Base-by-base conservation (phyloP, 164 flowering plant species). In the Kalanchoe fedtschenkoi region DNA sequence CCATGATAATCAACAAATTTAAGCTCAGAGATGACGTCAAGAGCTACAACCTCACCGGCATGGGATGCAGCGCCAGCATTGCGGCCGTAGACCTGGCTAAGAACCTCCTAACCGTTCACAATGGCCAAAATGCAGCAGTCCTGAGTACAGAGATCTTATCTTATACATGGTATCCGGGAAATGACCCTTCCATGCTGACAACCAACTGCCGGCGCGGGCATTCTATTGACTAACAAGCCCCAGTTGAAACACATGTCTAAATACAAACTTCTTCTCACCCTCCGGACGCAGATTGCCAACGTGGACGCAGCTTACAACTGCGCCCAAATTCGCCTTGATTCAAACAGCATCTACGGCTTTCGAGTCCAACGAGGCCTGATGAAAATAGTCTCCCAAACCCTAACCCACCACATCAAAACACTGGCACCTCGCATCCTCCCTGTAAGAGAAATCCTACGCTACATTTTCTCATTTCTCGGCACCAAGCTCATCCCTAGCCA, bases 41-140 rank as follows among this genome's bases (percentile, higher is more conserved):
- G 39, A 66, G 65, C 53, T 79, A 74, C 37, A 72, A 68, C 47
- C 71, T 79, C 61, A 53, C 63, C 16, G 82, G 82, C 8, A 79
- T 79, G 82, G 82, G 82, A 14, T 79, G 80, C 63, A 74, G 74
- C 65, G 78, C n/a, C n/a, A n/a, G n/a, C n/a, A n/a, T n/a, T n/a
- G 76, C 39, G 74, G 79, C 9, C 62, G 74, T 19, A 26, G 47
- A 4, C 56, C 75, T 79, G 34, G 82, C 80, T 16, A 69, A 76
- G 44, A 71, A 79, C 21, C 72, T 75, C 6, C 79, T 78, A 19
- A 75, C 73, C 75, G 78, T 77, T 59, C 76, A 75, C 56, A 62
- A 8, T 3, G 68, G 70, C 73, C 44, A 73, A 4, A 65, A 66
- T 39, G 78, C 76, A 10, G 35, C 75, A 33, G 70, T 77, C n/a